Base-by-base conservation (phyloP, 352 stramenopile genomes). In the Peronospora belbahrii region DNA sequence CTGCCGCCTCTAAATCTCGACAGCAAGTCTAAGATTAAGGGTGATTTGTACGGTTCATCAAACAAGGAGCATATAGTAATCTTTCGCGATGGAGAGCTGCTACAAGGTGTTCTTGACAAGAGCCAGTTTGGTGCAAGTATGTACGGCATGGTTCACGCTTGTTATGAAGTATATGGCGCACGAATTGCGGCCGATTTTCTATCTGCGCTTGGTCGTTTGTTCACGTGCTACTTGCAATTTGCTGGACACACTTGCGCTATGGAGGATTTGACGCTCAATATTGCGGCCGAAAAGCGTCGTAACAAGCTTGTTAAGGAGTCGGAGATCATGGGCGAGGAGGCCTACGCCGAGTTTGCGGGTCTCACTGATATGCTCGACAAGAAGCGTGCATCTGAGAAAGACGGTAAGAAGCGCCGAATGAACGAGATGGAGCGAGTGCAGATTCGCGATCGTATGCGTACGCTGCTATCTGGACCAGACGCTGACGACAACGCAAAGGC, bases 101-200 rank as follows among this genome's bases (percentile, higher is more conserved):
- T 98, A 11, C 85, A 96, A 52, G 97, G 97, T 62, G 85, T 99
- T 34, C 77, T 99, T 17, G 97, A 99, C 68, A 99, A 99, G 78
- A 93, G 83, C 52, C 93, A 97, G 35, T 99, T 99, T 69, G 97
- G 97, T 51, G 94, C 96, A 2, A 96, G 95, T 20, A 97, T 97
- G 60, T 96, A 98, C 66, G 97, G 95, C 34, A 78, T 99, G 17
- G 94, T 99, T 2, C 97, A 99, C 69, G 88, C 91, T 24, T 89
- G 97, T 11, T 98, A 98, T 58, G 84, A 94, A 59, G 74, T 91
- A 36, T 96, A 94, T 45, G 77, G 85, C 14, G 59, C 62, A n/a
- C 77, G 81, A 49, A 83, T 90, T 34, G 83, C 84, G 13, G 84
- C 82, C 10, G 78, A 94, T 38, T 56, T 95, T 30, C 53, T 95